phyloP scores from a whole-genome alignment of 495 filamentous ascomycete species.

The Aspergillus haitiensis region DNA sequence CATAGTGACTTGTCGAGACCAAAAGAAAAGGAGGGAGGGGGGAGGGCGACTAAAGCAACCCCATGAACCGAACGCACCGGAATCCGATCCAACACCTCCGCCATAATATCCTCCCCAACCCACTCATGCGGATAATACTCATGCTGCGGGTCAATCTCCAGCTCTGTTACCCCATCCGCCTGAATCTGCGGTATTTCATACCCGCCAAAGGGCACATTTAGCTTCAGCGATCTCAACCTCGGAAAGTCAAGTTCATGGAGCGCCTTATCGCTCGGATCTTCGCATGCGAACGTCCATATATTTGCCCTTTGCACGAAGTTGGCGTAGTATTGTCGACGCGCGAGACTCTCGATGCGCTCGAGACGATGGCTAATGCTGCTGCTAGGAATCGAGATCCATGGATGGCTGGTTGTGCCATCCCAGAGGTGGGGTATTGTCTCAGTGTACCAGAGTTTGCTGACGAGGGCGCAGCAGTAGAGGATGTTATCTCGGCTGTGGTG shows the following conservation, averaged over 20 bases:
- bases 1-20: no score
- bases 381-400: neutral
- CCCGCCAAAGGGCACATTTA: neutral
- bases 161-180: neutral
- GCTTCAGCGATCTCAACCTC: neutral
- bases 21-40: no score
- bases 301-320: neutral
- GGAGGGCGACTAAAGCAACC: no score
- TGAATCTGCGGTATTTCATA: neutral
- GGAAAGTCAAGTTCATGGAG: neutral
- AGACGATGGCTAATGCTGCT: neutral
- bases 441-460: neutral
- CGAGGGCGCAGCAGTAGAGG: neutral
- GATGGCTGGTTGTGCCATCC: neutral
- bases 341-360: neutral
- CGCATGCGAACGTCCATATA: neutral
- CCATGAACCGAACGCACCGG: neutral
- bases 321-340: neutral
- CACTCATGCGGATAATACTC: neutral
- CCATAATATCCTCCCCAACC: neutral
- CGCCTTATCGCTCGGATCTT: no score
- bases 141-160: constrained; percentile 1
- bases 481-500: neutral
- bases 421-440: neutral
- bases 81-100: neutral